phyloP scores from a whole-genome alignment of 1,284 basidiomycete species.

The Jaminaea rosea region DNA sequence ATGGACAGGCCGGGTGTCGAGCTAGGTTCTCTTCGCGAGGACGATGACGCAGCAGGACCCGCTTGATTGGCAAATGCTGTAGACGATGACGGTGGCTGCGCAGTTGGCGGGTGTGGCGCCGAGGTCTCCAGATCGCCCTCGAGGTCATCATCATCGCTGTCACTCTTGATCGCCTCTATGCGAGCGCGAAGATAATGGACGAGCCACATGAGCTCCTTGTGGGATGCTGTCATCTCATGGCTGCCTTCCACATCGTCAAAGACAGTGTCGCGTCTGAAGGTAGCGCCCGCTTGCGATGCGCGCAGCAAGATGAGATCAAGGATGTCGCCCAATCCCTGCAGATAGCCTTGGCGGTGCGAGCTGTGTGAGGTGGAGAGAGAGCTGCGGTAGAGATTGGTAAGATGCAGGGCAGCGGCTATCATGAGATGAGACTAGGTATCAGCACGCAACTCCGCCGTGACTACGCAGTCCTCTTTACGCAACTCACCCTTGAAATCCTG shows the following conservation, averaged over 20 bases:
- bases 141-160: background rate
- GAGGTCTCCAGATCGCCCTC: background rate
- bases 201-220: constrained; percentile 6
- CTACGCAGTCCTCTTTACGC: background rate
- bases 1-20: too few species aligned
- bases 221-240: background rate
- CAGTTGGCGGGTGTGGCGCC: background rate
- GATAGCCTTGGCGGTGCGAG: constrained; percentile 7
- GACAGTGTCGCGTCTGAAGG: background rate
- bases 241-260: background rate
- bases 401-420: constrained; percentile 10
- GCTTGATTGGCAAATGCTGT: too few species aligned
- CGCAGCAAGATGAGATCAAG: constrained; percentile 10
- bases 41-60: too few species aligned
- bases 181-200: constrained; percentile 7
- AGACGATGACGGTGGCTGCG: too few species aligned
- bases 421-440: background rate
- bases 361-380: constrained; percentile 8
- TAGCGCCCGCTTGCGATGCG: background rate
- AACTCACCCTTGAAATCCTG: constrained; percentile 9
- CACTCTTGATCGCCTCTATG: constrained; percentile 8
- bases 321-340: constrained; percentile 5
- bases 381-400: constrained; percentile 10
- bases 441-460: background rate
- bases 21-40: too few species aligned